Base-by-base conservation (phyloP, 2,329 filamentous ascomycete species). In the Hypoxylon sp. region DNA sequence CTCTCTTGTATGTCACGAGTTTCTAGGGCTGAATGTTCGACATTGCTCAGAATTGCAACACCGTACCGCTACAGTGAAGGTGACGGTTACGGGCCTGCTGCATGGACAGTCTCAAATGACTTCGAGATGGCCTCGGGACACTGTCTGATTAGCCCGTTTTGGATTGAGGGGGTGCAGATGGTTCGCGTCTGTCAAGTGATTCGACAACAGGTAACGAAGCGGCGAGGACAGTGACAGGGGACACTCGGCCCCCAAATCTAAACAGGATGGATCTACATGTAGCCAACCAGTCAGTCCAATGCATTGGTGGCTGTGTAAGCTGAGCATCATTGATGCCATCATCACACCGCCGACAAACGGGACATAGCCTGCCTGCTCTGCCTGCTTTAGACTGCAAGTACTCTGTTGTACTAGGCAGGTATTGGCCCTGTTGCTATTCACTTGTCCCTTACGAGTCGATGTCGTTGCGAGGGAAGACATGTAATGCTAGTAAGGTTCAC, bases 21-120 rank as follows among this genome's bases (percentile, higher is more conserved):
- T 60, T 65, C 65, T 66, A 66, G 66, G 63, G 63, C 66, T 66
- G 66, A 65, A 59, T 63, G 55, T 23, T 68, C 43, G 53, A 66
- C 52, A 59, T 59, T 9, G 39, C 43, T 45, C 46, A 43, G 39
- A 25, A 27, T 25, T 57, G 56, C 52, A 63, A 61, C 52, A 63
- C 55, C 55, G 63, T 68, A 63, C 56, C 53, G 54, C 27, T 61
- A 59, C 57, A 16, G 51, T 65, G 58, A 30, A 11, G 43, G 30
- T n/a, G 14, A 52, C 27, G n/a, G 48, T 59, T 4, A 50, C 67
- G 61, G 61, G 63, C 8, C 50, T 45, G 61, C 37, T 58, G 61
- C 64, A 51, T 69, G 67, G 62, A 63, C 58, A 61, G 61, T 64
- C 52, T n/a, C 64, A 54, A 67, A 47, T 63, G 67, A 67, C 58